Evolutionary conservation across 108 stramenopile species (phyloP).

Genomic region (Mediolabrus comicus): DNA sequence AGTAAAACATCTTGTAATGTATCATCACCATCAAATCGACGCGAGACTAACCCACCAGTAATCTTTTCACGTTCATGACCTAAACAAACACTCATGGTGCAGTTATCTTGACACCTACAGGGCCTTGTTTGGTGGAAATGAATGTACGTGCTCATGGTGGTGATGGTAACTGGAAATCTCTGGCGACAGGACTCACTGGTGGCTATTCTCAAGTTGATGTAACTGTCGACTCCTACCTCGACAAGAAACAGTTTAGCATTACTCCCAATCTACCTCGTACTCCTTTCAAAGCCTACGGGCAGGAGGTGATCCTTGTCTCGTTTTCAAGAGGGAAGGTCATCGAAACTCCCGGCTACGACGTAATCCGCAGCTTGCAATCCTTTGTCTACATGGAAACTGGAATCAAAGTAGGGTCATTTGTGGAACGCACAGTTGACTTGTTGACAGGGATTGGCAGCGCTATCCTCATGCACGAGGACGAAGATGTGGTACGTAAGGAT

Average conservation of each 20-base stretch:
- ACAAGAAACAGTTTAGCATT: constrained; percentile 55
- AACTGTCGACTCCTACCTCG: constrained; percentile 80
- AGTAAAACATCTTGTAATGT: constrained; percentile 70
- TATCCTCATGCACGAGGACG: constrained; percentile 76
- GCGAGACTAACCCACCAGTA: constrained; percentile 29
- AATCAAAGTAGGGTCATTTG: constrained; percentile 62
- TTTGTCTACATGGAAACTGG: constrained; percentile 86
- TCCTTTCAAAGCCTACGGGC: constrained; percentile 80
- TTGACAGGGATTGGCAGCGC: constrained; percentile 84
- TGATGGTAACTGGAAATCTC: constrained; percentile 87
- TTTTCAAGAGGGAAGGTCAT: constrained; percentile 67
- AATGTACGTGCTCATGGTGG: constrained; percentile 88
- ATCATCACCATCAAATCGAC: constrained; percentile 86
- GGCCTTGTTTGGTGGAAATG: constrained; percentile 89
- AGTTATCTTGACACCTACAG: constrained; percentile 73
- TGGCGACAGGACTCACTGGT: constrained; percentile 70
- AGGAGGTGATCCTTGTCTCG: constrained; percentile 86
- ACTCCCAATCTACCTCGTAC: constrained; percentile 70
- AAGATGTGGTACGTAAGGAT: constrained; percentile 58
- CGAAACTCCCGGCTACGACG: constrained; percentile 80
- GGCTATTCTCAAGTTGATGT: constrained; percentile 89
- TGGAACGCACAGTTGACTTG: constrained; percentile 81
- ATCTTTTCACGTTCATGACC: constrained; percentile 45
- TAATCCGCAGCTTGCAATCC: constrained; percentile 67
- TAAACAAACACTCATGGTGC: constrained; percentile 44